Conservation (phyloP, 345 rosid species). For the Eutrema heterophyllum region DNA sequence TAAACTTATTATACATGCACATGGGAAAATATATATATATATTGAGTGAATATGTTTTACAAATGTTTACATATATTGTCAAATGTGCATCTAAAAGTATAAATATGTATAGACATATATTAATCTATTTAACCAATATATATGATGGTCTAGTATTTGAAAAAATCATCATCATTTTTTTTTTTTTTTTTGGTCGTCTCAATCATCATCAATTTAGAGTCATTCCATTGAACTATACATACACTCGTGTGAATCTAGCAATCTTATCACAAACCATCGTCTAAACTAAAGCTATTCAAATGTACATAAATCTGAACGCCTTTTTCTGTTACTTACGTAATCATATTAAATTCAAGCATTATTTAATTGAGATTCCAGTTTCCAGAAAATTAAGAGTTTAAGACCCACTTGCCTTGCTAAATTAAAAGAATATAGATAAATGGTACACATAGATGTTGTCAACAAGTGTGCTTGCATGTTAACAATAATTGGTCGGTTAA, state of each 20-base stretch:
- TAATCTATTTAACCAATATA: too few species aligned
- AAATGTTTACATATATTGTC: background rate
- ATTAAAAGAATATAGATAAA: background rate
- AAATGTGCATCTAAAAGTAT: background rate
- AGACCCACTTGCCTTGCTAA: slow-evolving; percentile 14
- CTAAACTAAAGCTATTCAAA: too few species aligned
- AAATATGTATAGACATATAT: background rate
- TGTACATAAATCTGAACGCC: background rate
- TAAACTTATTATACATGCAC: background rate
- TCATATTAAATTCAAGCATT: slow-evolving; percentile 3
- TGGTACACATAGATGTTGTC: slow-evolving; percentile 23
- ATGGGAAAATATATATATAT: background rate
- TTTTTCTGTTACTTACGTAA: background rate
- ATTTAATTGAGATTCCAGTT: background rate
- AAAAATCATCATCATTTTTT: too few species aligned
- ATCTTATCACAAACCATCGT: too few species aligned
- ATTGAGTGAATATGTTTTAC: background rate
- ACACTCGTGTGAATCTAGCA: too few species aligned
- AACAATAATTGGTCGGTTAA: slow-evolving; percentile 20
- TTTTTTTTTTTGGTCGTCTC: too few species aligned
- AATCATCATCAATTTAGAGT: too few species aligned
- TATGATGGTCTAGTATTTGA: too few species aligned
- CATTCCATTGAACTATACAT: too few species aligned
- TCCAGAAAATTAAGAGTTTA: background rate
- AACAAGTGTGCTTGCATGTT: slow-evolving; percentile 24